Evolutionary conservation across 768 basidiomycete species (phyloP).

Genomic region (Lentinula boryana): DNA sequence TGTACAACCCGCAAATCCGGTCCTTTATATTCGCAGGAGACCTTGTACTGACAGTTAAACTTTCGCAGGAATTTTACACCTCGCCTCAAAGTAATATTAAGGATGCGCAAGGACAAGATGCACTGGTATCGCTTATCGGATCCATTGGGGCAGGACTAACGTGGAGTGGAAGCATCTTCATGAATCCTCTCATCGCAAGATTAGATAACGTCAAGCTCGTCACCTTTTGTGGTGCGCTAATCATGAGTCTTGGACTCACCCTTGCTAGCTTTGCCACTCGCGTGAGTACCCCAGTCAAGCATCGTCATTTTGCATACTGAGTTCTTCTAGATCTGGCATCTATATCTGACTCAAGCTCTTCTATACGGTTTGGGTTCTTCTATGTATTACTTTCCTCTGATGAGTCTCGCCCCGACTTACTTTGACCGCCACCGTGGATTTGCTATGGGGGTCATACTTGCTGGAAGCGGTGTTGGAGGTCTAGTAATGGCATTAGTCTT

Average conservation of each 20-base stretch:
- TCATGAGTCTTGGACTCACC: constrained; percentile 37
- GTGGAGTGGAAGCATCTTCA: constrained; percentile 41
- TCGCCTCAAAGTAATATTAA: constrained; percentile 27
- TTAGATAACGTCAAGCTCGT: constrained; percentile 26
- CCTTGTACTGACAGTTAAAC: not conserved
- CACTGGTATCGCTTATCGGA: constrained; percentile 34
- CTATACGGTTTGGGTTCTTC: constrained; percentile 38
- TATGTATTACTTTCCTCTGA: constrained; percentile 38
- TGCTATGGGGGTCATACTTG: constrained; percentile 36
- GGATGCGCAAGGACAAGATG: constrained; percentile 30
- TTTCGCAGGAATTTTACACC: constrained; percentile 35
- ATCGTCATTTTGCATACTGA: not conserved
- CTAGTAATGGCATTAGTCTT: constrained; percentile 35
- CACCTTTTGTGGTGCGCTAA: constrained; percentile 26
- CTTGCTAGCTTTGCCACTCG: constrained; percentile 32
- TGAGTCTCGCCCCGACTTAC: constrained; percentile 33
- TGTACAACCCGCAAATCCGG: too few relatives aligned
- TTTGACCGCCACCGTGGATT: constrained; percentile 40
- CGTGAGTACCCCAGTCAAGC: constrained; percentile 14
- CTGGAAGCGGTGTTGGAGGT: constrained; percentile 37
- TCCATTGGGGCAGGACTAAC: constrained; percentile 38
- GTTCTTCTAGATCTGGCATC: constrained; percentile 31
- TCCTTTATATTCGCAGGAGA: too few relatives aligned
- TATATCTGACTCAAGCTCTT: constrained; percentile 34
- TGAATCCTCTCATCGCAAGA: constrained; percentile 31